Evolutionary conservation across 805 yeast species (phyloP).

Genomic region (Saccharomycopsis fibuligera): DNA sequence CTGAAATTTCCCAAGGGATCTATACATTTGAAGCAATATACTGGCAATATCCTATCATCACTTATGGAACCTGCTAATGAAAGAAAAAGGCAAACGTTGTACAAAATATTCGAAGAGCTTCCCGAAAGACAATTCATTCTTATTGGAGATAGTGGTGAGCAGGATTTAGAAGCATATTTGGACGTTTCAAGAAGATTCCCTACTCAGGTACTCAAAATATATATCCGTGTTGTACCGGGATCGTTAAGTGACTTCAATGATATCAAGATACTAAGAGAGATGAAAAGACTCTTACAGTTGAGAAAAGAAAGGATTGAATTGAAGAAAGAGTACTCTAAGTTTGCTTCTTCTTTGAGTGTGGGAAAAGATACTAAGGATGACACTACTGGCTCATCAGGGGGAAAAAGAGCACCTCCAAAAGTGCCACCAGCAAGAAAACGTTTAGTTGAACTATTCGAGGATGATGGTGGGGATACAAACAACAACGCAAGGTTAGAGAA

Average conservation of each 20-base stretch:
- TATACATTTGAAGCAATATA: conserved; percentile 79
- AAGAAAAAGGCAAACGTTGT: conserved; percentile 63
- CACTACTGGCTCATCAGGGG: not conserved
- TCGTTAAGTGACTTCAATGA: conserved; percentile 54
- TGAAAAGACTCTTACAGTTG: conserved; percentile 7
- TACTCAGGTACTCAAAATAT: conserved; percentile 61
- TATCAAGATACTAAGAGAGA: conserved; percentile 19
- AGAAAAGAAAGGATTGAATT: conserved; percentile 6
- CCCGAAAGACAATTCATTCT: conserved; percentile 72
- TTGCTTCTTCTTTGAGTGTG: conserved; percentile 2
- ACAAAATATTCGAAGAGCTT: conserved; percentile 62
- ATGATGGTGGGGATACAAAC: not conserved
- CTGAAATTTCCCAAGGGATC: conserved; percentile 72
- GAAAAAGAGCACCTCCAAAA: conserved; percentile 4
- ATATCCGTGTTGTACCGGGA: conserved; percentile 67
- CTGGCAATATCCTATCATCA: conserved; percentile 73
- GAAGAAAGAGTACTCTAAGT: conserved; percentile 6
- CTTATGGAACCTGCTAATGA: conserved; percentile 84
- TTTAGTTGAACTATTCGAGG: not conserved
- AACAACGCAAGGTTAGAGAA: not conserved
- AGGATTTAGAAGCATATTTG: conserved; percentile 86
- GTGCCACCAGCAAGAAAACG: conserved; percentile 12
- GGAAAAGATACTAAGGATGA: not conserved
- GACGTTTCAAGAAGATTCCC: conserved; percentile 62
- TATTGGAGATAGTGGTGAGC: conserved; percentile 94